phyloP scores from a whole-genome alignment of 768 basidiomycete species.

The Atractiella rhizophila region DNA sequence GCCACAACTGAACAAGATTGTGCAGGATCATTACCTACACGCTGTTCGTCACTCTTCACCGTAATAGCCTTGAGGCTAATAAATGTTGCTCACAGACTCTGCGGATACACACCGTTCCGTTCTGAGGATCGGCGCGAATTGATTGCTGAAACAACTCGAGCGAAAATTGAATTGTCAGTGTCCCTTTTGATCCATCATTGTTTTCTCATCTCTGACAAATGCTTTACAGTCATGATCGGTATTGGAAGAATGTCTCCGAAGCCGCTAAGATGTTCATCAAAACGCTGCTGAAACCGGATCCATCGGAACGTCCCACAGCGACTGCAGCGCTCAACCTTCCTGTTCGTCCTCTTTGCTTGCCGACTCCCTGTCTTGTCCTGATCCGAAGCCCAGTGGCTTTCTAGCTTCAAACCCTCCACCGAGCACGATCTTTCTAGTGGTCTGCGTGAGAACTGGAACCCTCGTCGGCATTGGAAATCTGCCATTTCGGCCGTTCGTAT shows the following conservation, averaged over 20 bases:
- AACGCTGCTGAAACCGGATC: constrained; percentile 43
- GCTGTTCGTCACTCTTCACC: constrained; percentile 21
- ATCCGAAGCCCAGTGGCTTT: constrained; percentile 3
- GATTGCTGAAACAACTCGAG: constrained; percentile 57
- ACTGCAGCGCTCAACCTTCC: constrained; percentile 37
- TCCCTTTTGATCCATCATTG: too few relatives aligned
- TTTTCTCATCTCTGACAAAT: not conserved
- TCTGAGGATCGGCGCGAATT: constrained; percentile 52
- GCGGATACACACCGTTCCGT: constrained; percentile 86
- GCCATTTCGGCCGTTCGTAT: too few relatives aligned
- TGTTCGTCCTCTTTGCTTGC: not conserved
- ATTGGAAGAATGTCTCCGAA: constrained; percentile 69
- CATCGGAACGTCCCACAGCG: constrained; percentile 44
- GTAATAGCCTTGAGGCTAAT: not conserved
- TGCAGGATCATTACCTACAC: constrained; percentile 78
- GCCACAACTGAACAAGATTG: not conserved
- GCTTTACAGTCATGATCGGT: constrained; percentile 42
- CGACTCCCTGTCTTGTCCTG: too few relatives aligned
- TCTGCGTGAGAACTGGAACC: constrained; percentile 8
- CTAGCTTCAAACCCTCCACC: not conserved
- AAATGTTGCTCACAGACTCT: too few relatives aligned
- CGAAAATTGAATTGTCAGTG: constrained; percentile 44
- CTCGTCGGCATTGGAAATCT: not conserved
- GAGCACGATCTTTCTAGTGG: constrained; percentile 5
- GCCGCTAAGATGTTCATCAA: constrained; percentile 67